Evolutionary conservation across 2,329 filamentous ascomycete genomes (phyloP).

Genomic region (Cercospora sp.): DNA sequence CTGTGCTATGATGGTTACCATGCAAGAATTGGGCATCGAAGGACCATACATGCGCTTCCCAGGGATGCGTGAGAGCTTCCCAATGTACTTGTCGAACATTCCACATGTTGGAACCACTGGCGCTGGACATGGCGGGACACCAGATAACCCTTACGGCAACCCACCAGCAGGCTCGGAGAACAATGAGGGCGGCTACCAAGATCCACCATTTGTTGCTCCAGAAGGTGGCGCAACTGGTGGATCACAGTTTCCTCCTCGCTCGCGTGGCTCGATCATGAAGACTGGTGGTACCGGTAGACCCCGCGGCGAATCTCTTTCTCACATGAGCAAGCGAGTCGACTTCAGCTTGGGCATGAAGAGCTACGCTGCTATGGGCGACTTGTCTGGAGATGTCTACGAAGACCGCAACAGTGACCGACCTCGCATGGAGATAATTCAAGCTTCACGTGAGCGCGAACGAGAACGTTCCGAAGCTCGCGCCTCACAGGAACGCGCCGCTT

Average conservation of each 20-base stretch:
- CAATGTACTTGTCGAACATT: conserved; percentile 61
- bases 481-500: conserved; percentile 21
- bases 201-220: conserved; percentile 47
- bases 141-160: conserved; percentile 48
- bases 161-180: conserved; percentile 20
- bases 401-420: conserved; percentile 51
- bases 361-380: conserved; percentile 57
- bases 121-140: conserved; percentile 44
- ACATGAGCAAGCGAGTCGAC: conserved; percentile 64
- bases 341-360: conserved; percentile 67
- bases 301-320: conserved; percentile 58
- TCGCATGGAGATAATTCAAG: conserved; percentile 42
- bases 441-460: conserved; percentile 38
- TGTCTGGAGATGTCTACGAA: conserved; percentile 65
- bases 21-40: conserved; percentile 81
- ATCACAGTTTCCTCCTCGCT: conserved; percentile 24
- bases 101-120: conserved; percentile 48
- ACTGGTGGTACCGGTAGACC: conserved; percentile 37
- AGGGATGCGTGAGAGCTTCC: conserved; percentile 65
- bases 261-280: conserved; percentile 53
- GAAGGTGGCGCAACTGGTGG: conserved; percentile 23
- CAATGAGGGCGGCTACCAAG: conserved; percentile 35
- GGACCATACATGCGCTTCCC: conserved; percentile 73
- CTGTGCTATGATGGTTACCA: conserved; percentile 82
- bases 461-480: conserved; percentile 19